Percentiles rank a stretch among this genome's conserved stretches.
These are phyloP conservation scores for Aureobasidium vineae DNA, from an alignment of 2,329 filamentous ascomycete genomes.

Conservation along the genomic window DNA sequence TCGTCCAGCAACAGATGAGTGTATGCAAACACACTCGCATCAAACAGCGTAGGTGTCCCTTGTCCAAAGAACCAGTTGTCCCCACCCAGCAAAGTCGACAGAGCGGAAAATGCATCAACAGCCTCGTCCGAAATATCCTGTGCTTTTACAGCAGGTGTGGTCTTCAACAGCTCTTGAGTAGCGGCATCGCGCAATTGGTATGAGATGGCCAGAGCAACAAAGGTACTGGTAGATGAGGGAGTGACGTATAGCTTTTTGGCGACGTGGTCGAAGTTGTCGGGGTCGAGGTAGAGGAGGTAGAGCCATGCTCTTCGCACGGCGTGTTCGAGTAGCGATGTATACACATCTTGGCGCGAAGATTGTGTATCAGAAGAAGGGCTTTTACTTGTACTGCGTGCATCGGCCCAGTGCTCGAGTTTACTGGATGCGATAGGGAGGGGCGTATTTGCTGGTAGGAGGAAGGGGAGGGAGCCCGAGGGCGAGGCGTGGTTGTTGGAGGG, in stretches of 20 bases:
- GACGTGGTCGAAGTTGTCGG: constrained; percentile 62
- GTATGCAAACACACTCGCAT: constrained; percentile 88
- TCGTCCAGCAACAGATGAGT: constrained; percentile 74
- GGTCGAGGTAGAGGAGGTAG: constrained; percentile 75
- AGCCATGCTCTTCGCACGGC: constrained; percentile 86
- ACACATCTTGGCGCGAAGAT: constrained; percentile 61
- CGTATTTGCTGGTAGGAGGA: constrained; percentile 62
- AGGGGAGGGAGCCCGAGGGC: constrained; percentile 82
- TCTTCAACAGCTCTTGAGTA: constrained; percentile 68
- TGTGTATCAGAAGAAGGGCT: background rate
- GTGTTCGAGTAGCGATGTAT: constrained; percentile 72
- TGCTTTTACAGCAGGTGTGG: constrained; percentile 37
- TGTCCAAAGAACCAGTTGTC: constrained; percentile 62
- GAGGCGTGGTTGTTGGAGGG: constrained; percentile 92
- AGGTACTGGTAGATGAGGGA: constrained; percentile 56
- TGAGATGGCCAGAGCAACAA: constrained; percentile 63
- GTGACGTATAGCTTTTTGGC: constrained; percentile 70
- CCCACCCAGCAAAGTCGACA: constrained; percentile 59
- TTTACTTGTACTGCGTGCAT: constrained; percentile 26
- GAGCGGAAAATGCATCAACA: constrained; percentile 60
- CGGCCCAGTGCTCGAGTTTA: constrained; percentile 67
- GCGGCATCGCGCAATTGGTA: constrained; percentile 71
- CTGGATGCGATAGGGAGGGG: constrained; percentile 55
- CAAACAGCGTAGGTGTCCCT: constrained; percentile 67
- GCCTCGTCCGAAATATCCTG: constrained; percentile 60